Conservation (phyloP, 2,329 filamentous ascomycete species). For the Taxawa tesnikishii region DNA sequence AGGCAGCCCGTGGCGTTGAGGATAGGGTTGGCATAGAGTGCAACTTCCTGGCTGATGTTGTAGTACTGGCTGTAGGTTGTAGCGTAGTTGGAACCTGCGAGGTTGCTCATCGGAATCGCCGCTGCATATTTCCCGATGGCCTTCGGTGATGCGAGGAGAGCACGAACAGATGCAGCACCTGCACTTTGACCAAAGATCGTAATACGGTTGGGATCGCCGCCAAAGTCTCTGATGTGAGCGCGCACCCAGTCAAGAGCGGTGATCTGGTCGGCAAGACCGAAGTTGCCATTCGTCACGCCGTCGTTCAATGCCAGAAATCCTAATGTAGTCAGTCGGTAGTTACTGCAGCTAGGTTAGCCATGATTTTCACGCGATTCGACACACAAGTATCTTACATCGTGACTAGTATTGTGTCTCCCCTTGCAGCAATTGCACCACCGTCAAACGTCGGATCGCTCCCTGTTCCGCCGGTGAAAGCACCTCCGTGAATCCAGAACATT, state of each 20-base stretch:
- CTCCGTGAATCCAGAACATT: constrained; percentile 36
- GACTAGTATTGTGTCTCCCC: constrained; percentile 47
- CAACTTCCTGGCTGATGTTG: constrained; percentile 14
- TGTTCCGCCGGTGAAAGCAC: constrained; percentile 27
- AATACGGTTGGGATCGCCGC: constrained; percentile 21
- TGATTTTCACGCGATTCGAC: background rate
- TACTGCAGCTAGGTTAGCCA: constrained; percentile 18
- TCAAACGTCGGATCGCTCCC: constrained; percentile 33
- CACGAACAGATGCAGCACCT: constrained; percentile 27
- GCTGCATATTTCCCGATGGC: constrained; percentile 33
- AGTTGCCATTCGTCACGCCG: constrained; percentile 38
- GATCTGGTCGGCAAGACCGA: constrained; percentile 25
- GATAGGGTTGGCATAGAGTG: constrained; percentile 11
- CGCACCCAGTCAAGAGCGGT: constrained; percentile 26
- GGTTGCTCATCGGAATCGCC: constrained; percentile 26
- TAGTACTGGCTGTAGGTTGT: constrained; percentile 15
- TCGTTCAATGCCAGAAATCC: constrained; percentile 46
- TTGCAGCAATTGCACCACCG: constrained; percentile 32
- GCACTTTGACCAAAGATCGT: constrained; percentile 28
- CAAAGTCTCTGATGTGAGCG: constrained; percentile 22
- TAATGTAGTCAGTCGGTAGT: constrained; percentile 46
- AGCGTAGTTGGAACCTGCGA: constrained; percentile 13
- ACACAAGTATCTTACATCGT: constrained; percentile 20
- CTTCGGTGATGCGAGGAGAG: constrained; percentile 35
- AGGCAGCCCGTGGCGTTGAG: constrained; percentile 16